These are phyloP conservation scores for Vaccinium macrocarpon DNA, from an alignment of 148 eudicot genomes.

Conservation along the genomic window DNA sequence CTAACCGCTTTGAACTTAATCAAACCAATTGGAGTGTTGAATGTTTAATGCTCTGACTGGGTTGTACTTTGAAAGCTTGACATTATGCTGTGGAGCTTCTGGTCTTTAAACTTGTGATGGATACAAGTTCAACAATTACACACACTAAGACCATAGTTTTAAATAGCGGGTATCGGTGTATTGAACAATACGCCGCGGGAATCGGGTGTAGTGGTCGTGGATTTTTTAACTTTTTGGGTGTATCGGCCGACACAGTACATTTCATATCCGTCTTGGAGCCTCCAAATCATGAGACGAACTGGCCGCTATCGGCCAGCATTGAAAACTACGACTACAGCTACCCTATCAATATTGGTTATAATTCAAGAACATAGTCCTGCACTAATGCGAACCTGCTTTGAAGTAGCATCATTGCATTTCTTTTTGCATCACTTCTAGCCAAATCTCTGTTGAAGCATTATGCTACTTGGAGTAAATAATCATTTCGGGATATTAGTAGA, in stretches of 20 bases:
- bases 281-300: too few relatives aligned
- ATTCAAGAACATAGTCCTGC: neutral
- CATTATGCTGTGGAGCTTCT: neutral
- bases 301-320: too few relatives aligned
- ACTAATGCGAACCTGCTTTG: neutral
- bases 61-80: slow-evolving; percentile 3
- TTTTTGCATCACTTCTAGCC: slow-evolving; percentile 1
- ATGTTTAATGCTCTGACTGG: neutral
- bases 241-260: too few relatives aligned
- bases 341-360: neutral
- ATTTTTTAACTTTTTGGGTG: too few relatives aligned
- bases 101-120: neutral
- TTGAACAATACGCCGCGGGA: too few relatives aligned
- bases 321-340: neutral
- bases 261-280: too few relatives aligned
- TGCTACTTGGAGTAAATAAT: neutral
- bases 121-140: neutral
- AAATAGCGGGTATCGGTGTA: too few relatives aligned
- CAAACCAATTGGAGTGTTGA: neutral
- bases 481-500: neutral
- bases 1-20: neutral
- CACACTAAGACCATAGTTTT: too few relatives aligned
- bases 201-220: too few relatives aligned
- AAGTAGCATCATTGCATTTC: neutral
- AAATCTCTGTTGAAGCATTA: slow-evolving; percentile 1